A percentile compares a stretch with the other conserved stretches of the same genome.
These are phyloP conservation scores for Sarocladium strictum DNA, from an alignment of 2,329 filamentous ascomycete genomes.

Conservation along the genomic window DNA sequence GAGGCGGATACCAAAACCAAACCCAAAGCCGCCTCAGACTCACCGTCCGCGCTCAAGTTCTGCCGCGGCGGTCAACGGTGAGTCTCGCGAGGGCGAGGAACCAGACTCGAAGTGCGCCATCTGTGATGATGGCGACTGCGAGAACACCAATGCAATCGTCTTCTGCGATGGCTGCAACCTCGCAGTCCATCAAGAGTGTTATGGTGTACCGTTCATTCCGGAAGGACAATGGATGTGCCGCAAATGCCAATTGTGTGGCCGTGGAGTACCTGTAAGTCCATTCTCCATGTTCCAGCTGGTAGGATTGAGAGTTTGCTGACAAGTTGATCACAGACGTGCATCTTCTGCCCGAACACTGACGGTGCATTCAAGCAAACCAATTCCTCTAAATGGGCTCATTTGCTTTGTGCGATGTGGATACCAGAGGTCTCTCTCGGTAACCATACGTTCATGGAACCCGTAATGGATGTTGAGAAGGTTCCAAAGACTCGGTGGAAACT, in stretches of 20 bases:
- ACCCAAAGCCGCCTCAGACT: slow-evolving; percentile 92
- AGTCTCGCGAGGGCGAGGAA: slow-evolving; percentile 77
- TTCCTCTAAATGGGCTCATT: slow-evolving; percentile 91
- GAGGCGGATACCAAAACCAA: slow-evolving; percentile 93
- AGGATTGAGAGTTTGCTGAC: slow-evolving; percentile 14
- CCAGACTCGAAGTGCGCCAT: slow-evolving; percentile 97
- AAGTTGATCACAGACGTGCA: slow-evolving; percentile 61
- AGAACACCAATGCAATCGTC: slow-evolving; percentile 98
- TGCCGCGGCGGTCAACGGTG: slow-evolving; percentile 90
- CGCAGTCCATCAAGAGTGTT: slow-evolving; percentile 97
- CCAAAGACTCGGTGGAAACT: slow-evolving; percentile 91
- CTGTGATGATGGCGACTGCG: slow-evolving; percentile 98
- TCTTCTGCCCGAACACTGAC: slow-evolving; percentile 96
- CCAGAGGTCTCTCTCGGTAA: slow-evolving; percentile 95
- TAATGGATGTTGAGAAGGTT: slow-evolving; percentile 97
- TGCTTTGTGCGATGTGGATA: slow-evolving; percentile 97
- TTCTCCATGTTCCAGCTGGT: background rate
- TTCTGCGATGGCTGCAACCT: slow-evolving; percentile 98
- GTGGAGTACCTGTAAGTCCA: slow-evolving; percentile 69
- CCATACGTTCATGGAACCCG: slow-evolving; percentile 95
- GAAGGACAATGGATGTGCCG: slow-evolving; percentile 98
- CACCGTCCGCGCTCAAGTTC: slow-evolving; percentile 90
- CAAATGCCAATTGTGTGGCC: slow-evolving; percentile 92
- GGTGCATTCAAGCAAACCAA: slow-evolving; percentile 98
- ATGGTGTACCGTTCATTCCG: slow-evolving; percentile 96